Evolutionary conservation across 306 rosid genomes (phyloP), one percentile per base, ranked within the genome.

Genomic region (Heteromeles arbutifolia): DNA sequence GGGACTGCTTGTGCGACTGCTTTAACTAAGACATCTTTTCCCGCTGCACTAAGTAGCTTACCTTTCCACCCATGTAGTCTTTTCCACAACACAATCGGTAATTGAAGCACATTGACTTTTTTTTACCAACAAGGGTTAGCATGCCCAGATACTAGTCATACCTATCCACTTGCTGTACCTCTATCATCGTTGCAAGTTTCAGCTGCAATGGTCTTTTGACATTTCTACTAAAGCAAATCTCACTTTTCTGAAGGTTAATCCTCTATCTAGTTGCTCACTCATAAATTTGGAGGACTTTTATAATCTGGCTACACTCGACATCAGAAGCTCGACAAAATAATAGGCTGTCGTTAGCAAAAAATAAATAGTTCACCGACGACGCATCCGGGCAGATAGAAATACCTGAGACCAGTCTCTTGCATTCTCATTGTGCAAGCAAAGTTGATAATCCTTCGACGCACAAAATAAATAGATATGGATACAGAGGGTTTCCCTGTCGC

Each of bases 121-220:
- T 15, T 14, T 24, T 53, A 4, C 10, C 58, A 4, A 53, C 19
- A 5, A 4, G 6, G 1, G n/a, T 17, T 0, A 13, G 22, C n/a
- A 17, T 14, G 2, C 57, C 57, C 3, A 18, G 0, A 52, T 52
- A 52, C 7, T 52, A 18, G 8, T 52, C 8, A 17, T 17, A 6
- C 21, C 6, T 14, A 3, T 52, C 57, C 2, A 52, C 57, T 5
- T 21, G 5, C 0, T 52, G 1, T 19, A 53, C n/a, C 5, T 24
- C 24, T 53, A 53, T n/a, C n/a, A n/a, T n/a, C n/a, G n/a, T 4
- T 6, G 58, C 1, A 19, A 5, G 21, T 4, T 4, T 7, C 0
- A 15, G 10, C 0, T 53, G 0, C 3, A 6, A 1, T 0, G 8
- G 8, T 19, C 1, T 4, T 6, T 18, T 5, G 2, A 53, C 9